Evolutionary conservation across 306 rosid genomes (phyloP).

Genomic region (Cicer arietinum): DNA sequence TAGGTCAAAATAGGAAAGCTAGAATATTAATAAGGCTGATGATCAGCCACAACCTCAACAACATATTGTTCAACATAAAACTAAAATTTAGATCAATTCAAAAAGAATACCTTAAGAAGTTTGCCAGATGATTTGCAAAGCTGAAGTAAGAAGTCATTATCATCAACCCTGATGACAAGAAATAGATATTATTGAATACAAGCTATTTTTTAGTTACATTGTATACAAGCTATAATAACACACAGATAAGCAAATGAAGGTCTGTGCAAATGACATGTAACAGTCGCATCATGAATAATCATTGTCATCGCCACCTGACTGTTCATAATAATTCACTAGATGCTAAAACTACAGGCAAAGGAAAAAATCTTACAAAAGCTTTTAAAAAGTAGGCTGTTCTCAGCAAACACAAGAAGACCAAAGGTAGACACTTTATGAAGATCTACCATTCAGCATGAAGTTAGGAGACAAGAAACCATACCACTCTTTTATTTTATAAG

Average conservation of each 20-base stretch:
- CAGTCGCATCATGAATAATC: conserved; percentile 12
- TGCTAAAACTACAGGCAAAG: background rate
- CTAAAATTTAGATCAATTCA: background rate
- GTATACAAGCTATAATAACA: background rate
- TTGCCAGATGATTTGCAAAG: conserved; percentile 81
- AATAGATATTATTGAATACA: conserved; percentile 23
- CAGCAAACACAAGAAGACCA: conserved; percentile 17
- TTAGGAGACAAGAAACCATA: conserved; percentile 45
- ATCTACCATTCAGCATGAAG: conserved; percentile 7
- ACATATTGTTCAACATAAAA: background rate
- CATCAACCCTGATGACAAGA: conserved; percentile 69
- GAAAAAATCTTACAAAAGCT: background rate
- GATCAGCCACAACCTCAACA: background rate
- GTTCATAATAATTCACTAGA: conserved; percentile 8
- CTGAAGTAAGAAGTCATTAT: conserved; percentile 83
- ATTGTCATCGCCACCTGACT: conserved; percentile 9
- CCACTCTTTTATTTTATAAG: conserved; percentile 84
- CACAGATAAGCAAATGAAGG: background rate
- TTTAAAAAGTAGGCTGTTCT: background rate
- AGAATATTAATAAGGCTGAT: background rate
- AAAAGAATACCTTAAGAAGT: conserved; percentile 69
- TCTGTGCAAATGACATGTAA: background rate
- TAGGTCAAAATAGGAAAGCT: background rate
- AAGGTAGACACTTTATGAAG: conserved; percentile 8
- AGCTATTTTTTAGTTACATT: background rate